Evolutionary conservation across 306 rosid species (phyloP).

Genomic region (Urtica urens): DNA sequence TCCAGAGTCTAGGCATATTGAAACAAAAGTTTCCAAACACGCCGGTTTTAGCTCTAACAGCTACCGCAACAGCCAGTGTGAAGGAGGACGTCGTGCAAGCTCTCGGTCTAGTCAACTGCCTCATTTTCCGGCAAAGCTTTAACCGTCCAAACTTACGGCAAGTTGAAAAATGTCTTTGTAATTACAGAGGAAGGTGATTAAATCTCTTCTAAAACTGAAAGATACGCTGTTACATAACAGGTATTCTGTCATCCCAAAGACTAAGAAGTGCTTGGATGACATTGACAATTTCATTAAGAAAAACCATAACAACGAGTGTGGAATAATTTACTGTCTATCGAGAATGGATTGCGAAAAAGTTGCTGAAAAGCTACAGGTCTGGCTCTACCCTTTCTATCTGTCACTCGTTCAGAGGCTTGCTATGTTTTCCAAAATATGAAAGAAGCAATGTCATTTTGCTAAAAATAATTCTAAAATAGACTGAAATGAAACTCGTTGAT

Average conservation of each 20-base stretch:
- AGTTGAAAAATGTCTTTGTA: too few relatives aligned
- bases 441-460: too few relatives aligned
- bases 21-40: conserved; percentile 86
- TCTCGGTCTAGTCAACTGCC: conserved; percentile 86
- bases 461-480: too few relatives aligned
- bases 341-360: conserved; percentile 98
- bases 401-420: not conserved
- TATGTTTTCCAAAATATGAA: not conserved
- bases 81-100: conserved; percentile 99
- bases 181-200: too few relatives aligned
- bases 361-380: conserved; percentile 84
- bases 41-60: conserved; percentile 94
- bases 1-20: conserved; percentile 70
- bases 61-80: conserved; percentile 98
- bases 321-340: conserved; percentile 92
- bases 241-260: conserved; percentile 83
- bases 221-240: conserved; percentile 33
- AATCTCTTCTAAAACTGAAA: not conserved
- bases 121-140: conserved; percentile 93
- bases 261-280: conserved; percentile 84
- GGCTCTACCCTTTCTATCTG: conserved; percentile 18
- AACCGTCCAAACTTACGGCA: conserved; percentile 90
- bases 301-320: conserved; percentile 86
- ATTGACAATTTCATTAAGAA: conserved; percentile 80
- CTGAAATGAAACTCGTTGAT: too few relatives aligned